A percentile compares a stretch with the other conserved stretches of the same genome.
Evolutionary conservation across 2,329 filamentous ascomycete species (phyloP).

Genomic region (Phialocephala sp.): DNA sequence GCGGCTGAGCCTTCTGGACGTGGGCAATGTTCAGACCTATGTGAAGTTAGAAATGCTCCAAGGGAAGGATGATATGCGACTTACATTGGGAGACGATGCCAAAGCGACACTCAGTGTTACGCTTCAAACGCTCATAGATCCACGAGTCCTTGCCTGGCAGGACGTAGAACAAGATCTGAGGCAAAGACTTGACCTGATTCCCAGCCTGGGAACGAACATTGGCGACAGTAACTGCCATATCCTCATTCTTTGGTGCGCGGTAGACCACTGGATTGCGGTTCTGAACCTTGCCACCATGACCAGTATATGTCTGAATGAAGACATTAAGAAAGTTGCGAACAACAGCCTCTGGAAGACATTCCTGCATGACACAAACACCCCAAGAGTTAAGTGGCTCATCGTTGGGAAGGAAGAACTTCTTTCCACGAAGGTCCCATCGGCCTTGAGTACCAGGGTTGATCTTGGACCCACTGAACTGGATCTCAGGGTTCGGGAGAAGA

Average conservation of each 20-base stretch:
- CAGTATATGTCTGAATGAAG: conserved; percentile 65
- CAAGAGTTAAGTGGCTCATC: conserved; percentile 68
- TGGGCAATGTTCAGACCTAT: conserved; percentile 73
- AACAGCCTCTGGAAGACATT: conserved; percentile 54
- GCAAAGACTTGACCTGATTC: conserved; percentile 42
- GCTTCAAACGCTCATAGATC: conserved; percentile 86
- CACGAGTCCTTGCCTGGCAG: conserved; percentile 73
- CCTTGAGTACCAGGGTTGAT: conserved; percentile 70
- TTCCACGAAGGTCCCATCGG: conserved; percentile 86
- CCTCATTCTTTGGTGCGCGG: conserved; percentile 16
- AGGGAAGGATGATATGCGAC: conserved; percentile 10
- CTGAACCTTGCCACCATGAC: conserved; percentile 64
- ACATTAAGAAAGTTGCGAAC: conserved; percentile 60
- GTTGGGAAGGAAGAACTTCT: conserved; percentile 76
- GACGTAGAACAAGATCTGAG: conserved; percentile 82
- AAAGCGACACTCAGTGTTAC: conserved; percentile 82
- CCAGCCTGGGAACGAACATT: conserved; percentile 30
- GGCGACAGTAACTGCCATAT: conserved; percentile 27
- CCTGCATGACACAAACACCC: conserved; percentile 73
- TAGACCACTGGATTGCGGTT: conserved; percentile 52
- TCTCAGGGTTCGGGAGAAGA: conserved; percentile 71
- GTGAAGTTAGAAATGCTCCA: conserved; percentile 7
- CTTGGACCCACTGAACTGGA: conserved; percentile 61
- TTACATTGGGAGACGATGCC: conserved; percentile 77
- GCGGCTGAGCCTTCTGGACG: conserved; percentile 70